Evolutionary conservation across 176 grass and related monocot genomes (phyloP).

Genomic region (Triticum turgidum): DNA sequence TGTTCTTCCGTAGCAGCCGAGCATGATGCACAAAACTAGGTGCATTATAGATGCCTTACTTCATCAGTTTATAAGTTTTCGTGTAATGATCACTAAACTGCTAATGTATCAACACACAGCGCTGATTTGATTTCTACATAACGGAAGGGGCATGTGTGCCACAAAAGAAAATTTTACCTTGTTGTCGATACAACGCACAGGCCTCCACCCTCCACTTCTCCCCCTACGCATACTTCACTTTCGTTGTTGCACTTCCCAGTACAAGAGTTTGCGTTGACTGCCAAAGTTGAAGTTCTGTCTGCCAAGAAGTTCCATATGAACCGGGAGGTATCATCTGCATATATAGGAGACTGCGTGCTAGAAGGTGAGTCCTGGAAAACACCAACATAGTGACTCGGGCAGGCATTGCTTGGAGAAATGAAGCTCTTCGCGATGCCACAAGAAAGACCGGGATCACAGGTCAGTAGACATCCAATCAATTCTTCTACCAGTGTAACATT

Average conservation of each 20-base stretch:
- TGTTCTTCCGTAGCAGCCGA: background rate
- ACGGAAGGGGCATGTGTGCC: background rate
- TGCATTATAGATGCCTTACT: background rate
- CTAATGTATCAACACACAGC: background rate
- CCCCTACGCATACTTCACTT: slow-evolving; percentile 62
- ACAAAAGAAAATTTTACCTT: slow-evolving; percentile 45
- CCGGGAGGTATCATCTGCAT: slow-evolving; percentile 88
- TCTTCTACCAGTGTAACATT: slow-evolving; percentile 85
- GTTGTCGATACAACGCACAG: slow-evolving; percentile 83
- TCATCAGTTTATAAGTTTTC: background rate
- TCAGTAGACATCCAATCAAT: slow-evolving; percentile 70
- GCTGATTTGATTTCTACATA: background rate
- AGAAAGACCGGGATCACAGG: slow-evolving; percentile 85
- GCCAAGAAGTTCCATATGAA: slow-evolving; percentile 97
- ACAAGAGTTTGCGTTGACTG: slow-evolving; percentile 52
- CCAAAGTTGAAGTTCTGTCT: slow-evolving; percentile 50
- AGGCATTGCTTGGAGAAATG: slow-evolving; percentile 66
- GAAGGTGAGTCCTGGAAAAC: slow-evolving; percentile 73
- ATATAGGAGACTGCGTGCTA: slow-evolving; percentile 48
- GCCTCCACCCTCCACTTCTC: slow-evolving; percentile 76
- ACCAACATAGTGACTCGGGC: slow-evolving; percentile 93
- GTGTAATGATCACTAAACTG: background rate
- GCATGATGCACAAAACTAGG: background rate
- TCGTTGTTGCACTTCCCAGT: slow-evolving; percentile 59
- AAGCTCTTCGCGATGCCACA: slow-evolving; percentile 68